These are phyloP conservation scores for Claviceps sp. DNA, from an alignment of 2,329 filamentous ascomycete species.

Conservation along the genomic window DNA sequence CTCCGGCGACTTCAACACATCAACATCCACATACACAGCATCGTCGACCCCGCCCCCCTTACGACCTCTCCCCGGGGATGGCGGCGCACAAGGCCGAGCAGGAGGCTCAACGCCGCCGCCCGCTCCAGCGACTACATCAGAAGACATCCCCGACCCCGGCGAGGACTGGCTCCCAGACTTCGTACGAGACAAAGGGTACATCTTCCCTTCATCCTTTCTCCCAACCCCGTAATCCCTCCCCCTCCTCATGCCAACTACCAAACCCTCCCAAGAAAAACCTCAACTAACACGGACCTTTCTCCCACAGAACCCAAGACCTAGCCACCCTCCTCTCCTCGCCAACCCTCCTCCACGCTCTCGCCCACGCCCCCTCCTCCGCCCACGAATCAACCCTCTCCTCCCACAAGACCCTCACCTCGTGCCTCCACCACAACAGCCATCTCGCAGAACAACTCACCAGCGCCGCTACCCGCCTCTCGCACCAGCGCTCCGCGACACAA, in stretches of 20 bases:
- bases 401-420: slow-evolving; percentile 47
- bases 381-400: slow-evolving; percentile 61
- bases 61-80: slow-evolving; percentile 1
- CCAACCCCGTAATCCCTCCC: too few relatives aligned
- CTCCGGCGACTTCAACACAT: slow-evolving; percentile 43
- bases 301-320: slow-evolving; percentile 61
- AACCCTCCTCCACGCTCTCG: slow-evolving; percentile 58
- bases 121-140: slow-evolving; percentile 3
- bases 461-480: slow-evolving; percentile 42
- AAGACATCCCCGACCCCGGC: slow-evolving; percentile 41
- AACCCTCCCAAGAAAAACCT: slow-evolving; percentile 1
- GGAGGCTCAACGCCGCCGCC: slow-evolving; percentile 13
- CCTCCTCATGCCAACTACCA: too few relatives aligned
- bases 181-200: slow-evolving; percentile 72
- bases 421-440: slow-evolving; percentile 58
- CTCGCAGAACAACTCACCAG: slow-evolving; percentile 51
- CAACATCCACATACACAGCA: slow-evolving; percentile 39
- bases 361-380: slow-evolving; percentile 49
- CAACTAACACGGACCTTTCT: background rate
- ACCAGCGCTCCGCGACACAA: slow-evolving; percentile 58
- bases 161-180: slow-evolving; percentile 67
- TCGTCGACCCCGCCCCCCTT: slow-evolving; percentile 14
- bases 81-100: slow-evolving; percentile 5
- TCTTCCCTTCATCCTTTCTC: slow-evolving; percentile 6
- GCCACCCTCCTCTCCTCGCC: slow-evolving; percentile 52